phyloP scores from a whole-genome alignment of 768 basidiomycete species.

The Vararia minispora region DNA sequence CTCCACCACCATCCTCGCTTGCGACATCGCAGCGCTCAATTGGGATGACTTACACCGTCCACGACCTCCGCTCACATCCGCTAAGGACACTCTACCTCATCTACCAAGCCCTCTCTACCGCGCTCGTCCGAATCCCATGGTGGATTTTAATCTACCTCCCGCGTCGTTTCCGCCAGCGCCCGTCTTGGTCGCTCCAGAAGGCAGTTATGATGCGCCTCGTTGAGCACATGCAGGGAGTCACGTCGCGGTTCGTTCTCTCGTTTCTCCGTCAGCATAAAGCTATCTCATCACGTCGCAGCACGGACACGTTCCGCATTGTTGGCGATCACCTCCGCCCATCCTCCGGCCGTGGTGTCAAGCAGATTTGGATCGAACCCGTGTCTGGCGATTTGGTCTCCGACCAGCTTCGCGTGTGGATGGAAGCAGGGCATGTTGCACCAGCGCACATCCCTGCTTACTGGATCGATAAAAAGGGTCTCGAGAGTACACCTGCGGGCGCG shows the following conservation, averaged over 20 bases:
- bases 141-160: conserved; percentile 6
- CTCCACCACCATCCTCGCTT: no score
- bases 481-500: conserved; percentile 1
- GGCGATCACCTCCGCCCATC: no score
- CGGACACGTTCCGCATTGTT: no score
- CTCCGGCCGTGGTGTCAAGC: no score
- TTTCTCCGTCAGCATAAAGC: no score
- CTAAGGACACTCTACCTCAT: conserved; percentile 8
- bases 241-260: no score
- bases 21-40: no score
- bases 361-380: conserved; percentile 14
- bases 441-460: conserved; percentile 13
- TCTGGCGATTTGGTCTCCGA: conserved; percentile 8
- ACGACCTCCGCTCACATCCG: conserved; percentile 7
- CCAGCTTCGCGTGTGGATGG: conserved; percentile 9
- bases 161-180: conserved; percentile 2
- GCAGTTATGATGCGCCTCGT: conserved; percentile 7
- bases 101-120: conserved; percentile 2
- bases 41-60: no score
- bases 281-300: no score
- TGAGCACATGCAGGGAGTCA: no score
- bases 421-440: conserved; percentile 10
- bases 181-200: conserved; percentile 6
- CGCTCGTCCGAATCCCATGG: conserved; percentile 7
- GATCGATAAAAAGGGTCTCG: conserved; percentile 3